A percentile compares a stretch with the other conserved stretches of the same genome.
Evolutionary conservation across 768 basidiomycete genomes (phyloP).

Genomic region (Suillus paluster): DNA sequence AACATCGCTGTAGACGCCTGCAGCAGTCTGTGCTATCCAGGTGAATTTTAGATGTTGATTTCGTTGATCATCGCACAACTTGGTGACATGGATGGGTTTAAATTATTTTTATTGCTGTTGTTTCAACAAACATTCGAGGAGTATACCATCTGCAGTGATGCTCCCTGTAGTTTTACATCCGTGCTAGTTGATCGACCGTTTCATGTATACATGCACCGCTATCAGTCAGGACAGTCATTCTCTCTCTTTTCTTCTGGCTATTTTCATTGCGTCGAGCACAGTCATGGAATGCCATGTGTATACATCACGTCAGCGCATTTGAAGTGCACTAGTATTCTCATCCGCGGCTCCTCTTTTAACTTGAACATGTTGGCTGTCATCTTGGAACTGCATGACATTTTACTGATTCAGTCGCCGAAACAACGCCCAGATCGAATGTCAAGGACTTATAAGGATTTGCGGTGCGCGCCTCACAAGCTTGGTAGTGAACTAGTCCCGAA

Average conservation of each 20-base stretch:
- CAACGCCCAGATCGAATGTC: neutral
- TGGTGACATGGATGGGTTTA: slow-evolving; percentile 5
- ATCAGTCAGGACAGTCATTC: neutral
- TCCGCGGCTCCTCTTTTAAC: neutral
- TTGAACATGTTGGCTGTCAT: neutral
- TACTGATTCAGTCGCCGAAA: neutral
- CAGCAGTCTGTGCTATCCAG: slow-evolving; percentile 5
- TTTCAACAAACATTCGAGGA: slow-evolving; percentile 16
- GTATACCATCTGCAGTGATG: neutral
- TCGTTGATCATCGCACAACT: neutral
- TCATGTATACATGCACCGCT: neutral
- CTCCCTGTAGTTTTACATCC: slow-evolving; percentile 7
- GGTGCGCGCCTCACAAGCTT: neutral
- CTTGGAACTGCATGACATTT: neutral
- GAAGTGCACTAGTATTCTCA: neutral
- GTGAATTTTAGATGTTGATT: slow-evolving; percentile 5
- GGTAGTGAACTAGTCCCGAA: neutral
- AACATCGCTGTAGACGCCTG: slow-evolving; percentile 12
- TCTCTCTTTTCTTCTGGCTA: neutral
- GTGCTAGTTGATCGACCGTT: neutral
- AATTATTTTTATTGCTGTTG: slow-evolving; percentile 40
- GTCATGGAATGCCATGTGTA: neutral
- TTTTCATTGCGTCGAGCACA: neutral
- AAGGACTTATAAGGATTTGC: neutral
- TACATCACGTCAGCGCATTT: neutral